Conservation (phyloP, 495 filamentous ascomycete genomes). For the Xylaria curta region DNA sequence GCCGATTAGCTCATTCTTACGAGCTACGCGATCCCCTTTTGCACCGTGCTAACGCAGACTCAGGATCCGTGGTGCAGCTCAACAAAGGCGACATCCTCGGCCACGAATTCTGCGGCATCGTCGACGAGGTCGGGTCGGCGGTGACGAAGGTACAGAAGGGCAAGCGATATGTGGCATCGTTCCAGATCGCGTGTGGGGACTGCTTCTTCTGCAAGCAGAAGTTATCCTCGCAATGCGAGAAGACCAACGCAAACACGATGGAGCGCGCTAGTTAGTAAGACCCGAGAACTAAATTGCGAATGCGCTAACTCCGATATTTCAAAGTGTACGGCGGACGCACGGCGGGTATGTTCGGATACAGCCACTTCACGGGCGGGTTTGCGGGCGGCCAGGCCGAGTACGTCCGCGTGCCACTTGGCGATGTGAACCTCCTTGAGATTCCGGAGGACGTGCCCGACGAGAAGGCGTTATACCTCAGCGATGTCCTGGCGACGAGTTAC, state of each 20-base stretch:
- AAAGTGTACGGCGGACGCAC: conserved; percentile 72
- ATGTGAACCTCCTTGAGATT: conserved; percentile 80
- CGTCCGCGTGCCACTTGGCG: conserved; percentile 80
- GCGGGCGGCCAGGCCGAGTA: conserved; percentile 92
- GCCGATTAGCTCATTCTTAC: neutral
- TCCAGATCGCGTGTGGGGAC: conserved; percentile 81
- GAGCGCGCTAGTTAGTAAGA: conserved; percentile 52
- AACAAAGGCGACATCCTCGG: conserved; percentile 87
- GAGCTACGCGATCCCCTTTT: neutral
- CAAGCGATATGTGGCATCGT: conserved; percentile 81
- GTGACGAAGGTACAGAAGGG: conserved; percentile 66
- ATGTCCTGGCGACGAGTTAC: conserved; percentile 80
- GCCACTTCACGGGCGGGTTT: conserved; percentile 85
- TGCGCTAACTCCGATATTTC: conserved; percentile 26
- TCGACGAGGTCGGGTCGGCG: conserved; percentile 70
- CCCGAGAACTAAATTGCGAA: neutral
- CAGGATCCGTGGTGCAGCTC: conserved; percentile 69
- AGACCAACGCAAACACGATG: conserved; percentile 74
- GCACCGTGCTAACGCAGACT: neutral
- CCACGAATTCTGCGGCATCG: conserved; percentile 86
- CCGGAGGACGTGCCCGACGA: conserved; percentile 86
- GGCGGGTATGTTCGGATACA: conserved; percentile 77
- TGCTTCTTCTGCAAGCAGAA: conserved; percentile 83
- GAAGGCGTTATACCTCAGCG: conserved; percentile 82
- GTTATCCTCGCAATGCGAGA: conserved; percentile 77